Percentiles rank a stretch among this genome's conserved stretches.
phyloP scores from a whole-genome alignment of 805 yeast species.

The Candida tibetensis region DNA sequence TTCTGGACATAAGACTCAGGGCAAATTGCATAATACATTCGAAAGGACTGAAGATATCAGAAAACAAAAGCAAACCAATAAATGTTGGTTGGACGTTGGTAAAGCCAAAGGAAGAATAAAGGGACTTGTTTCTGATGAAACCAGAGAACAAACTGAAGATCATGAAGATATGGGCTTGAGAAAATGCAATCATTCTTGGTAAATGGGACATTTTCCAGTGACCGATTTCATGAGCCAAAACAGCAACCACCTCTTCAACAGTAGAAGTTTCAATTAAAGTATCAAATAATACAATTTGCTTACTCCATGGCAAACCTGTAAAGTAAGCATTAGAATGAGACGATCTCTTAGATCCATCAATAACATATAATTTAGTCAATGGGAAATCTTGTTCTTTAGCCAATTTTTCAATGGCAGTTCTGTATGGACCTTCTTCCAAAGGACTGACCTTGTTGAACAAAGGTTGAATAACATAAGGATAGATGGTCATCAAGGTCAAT shows the following conservation, averaged over 20 bases:
- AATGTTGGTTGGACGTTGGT: conserved; percentile 60
- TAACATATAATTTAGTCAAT: conserved; percentile 75
- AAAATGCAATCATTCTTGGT: conserved; percentile 64
- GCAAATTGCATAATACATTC: conserved; percentile 65
- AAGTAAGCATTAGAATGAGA: conserved; percentile 97
- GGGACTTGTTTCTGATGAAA: conserved; percentile 74
- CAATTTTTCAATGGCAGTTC: conserved; percentile 72
- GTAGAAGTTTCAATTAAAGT: conserved; percentile 81
- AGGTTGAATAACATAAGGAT: conserved; percentile 88
- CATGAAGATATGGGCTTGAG: conserved; percentile 61
- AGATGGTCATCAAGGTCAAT: conserved; percentile 68
- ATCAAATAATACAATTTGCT: conserved; percentile 91
- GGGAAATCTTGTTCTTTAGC: conserved; percentile 82
- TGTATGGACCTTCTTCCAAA: conserved; percentile 85
- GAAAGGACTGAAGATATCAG: conserved; percentile 74
- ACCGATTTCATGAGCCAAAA: conserved; percentile 97
- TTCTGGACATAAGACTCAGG: conserved; percentile 72
- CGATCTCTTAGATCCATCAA: conserved; percentile 96
- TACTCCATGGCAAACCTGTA: conserved; percentile 94
- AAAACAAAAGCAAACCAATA: conserved; percentile 78
- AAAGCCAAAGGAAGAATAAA: conserved; percentile 80
- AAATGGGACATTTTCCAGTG: conserved; percentile 95
- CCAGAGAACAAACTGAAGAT: conserved; percentile 74
- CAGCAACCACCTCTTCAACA: conserved; percentile 82
- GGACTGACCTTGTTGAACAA: conserved; percentile 89